These are phyloP conservation scores for Emydomyces testavorans DNA, from an alignment of 2,329 filamentous ascomycete genomes.

Conservation along the genomic window DNA sequence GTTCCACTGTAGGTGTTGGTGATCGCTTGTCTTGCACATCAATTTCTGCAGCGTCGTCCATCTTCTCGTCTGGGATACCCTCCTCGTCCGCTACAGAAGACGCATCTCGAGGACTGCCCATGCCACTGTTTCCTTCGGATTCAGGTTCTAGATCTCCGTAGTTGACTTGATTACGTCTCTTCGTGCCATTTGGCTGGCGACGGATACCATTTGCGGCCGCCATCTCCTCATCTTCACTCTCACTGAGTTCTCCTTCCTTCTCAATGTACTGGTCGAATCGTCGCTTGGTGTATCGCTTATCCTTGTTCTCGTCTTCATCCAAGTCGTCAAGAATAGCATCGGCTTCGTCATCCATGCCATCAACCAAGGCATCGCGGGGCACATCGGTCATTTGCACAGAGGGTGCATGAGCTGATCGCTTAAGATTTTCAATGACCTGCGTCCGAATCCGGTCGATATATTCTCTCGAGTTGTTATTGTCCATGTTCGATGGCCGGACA, in stretches of 20 bases:
- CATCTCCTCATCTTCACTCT: conserved; percentile 83
- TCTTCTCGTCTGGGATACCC: conserved; percentile 31
- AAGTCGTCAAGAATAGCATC: conserved; percentile 56
- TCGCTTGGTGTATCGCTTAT: conserved; percentile 68
- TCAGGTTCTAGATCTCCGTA: conserved; percentile 48
- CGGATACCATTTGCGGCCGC: conserved; percentile 57
- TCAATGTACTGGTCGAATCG: conserved; percentile 69
- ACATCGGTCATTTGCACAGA: conserved; percentile 56
- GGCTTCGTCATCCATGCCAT: conserved; percentile 51
- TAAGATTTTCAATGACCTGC: conserved; percentile 56
- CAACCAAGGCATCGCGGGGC: conserved; percentile 44
- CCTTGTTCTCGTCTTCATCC: conserved; percentile 78
- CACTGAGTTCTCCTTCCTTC: conserved; percentile 69
- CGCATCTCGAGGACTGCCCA: conserved; percentile 36
- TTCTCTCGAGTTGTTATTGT: conserved; percentile 57
- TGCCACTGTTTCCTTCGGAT: conserved; percentile 43
- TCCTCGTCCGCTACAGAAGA: conserved; percentile 38
- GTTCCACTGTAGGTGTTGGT: conserved; percentile 23
- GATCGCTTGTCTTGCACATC: conserved; percentile 25
- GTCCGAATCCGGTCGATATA: conserved; percentile 57
- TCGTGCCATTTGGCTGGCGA: conserved; percentile 38
- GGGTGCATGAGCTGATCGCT: conserved; percentile 50
- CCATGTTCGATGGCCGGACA: conserved; percentile 60
- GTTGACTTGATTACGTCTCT: conserved; percentile 50
- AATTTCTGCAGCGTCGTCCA: conserved; percentile 32